Percentiles rank a stretch among this genome's conserved stretches.
Conservation (phyloP, 257 asterid species). For the Solanum ahanhuiri region DNA sequence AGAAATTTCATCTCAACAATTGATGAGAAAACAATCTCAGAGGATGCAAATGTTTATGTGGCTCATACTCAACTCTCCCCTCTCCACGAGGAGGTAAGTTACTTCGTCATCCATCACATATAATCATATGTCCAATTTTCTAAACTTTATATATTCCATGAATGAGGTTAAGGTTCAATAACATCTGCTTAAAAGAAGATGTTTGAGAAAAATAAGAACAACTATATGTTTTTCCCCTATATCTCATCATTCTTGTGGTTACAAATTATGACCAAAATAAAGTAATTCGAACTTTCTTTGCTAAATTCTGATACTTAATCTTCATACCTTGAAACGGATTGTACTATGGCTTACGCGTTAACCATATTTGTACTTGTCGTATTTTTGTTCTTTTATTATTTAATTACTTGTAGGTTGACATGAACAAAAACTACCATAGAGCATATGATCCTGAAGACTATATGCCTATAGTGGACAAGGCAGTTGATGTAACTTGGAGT, state of each 20-base stretch:
- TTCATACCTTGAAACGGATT: background rate
- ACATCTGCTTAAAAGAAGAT: background rate
- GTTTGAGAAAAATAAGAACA: background rate
- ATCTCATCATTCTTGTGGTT: background rate
- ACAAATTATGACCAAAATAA: background rate
- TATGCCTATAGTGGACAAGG: slow-evolving; percentile 37
- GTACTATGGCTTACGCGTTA: background rate
- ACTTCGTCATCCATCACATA: background rate
- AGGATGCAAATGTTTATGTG: slow-evolving; percentile 36
- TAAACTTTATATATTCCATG: background rate
- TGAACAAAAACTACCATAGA: background rate
- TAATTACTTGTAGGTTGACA: background rate
- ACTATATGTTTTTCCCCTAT: background rate
- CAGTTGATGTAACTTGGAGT: slow-evolving; percentile 37
- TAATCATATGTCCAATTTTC: background rate
- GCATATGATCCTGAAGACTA: background rate
- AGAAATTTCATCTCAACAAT: slow-evolving; percentile 16
- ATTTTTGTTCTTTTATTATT: background rate
- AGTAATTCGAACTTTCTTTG: background rate
- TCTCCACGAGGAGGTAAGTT: slow-evolving; percentile 58
- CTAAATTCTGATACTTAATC: background rate
- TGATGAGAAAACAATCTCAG: slow-evolving; percentile 66
- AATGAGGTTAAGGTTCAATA: background rate
- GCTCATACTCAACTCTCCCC: slow-evolving; percentile 34
- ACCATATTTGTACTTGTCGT: background rate